Base-by-base conservation (phyloP, 73 alveolate species). In the Tetrahymena thermophila region DNA sequence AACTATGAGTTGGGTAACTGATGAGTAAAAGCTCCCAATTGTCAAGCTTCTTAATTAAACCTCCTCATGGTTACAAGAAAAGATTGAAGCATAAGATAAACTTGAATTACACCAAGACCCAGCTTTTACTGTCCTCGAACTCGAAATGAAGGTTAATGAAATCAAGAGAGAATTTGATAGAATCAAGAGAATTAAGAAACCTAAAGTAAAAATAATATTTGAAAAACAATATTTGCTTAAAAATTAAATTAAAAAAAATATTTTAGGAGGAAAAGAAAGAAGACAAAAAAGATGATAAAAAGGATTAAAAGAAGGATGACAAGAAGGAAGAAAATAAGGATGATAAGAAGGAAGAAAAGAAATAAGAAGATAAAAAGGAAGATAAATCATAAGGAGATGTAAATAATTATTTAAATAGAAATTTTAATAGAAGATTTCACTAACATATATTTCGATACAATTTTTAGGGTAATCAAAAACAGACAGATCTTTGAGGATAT, bases 61-160 rank as follows among this genome's bases (percentile, higher is more conserved):
- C 19, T 43, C 97, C 35, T 58, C 56, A 31, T 95, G 97, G 97
- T 85, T 95, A 21, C 35, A 93, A 57, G 57, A 55, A 4, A 89
- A 89, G 34, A 6, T 95, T 35, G 95, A 85, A 4, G 95, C 85
- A 34, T 89, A 95, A 95, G 95, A 85, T 0, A 34, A 95, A n/a
- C 84, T 25, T n/a, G 97, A 85, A 85, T 55, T 95, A 4, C 35
- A 95, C 84, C n/a, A 95, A 95, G 97, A 95, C 93, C 97, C 97
- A 37, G 94, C 93, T 35, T 95, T 95, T 43, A 85, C 94, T 31
- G 93, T 55, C n/a, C 95, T 85, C 57, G 97, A 95, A 11, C 94
- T 95, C 7, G 94, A 85, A 57, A 85, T 85, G 55, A 85, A 95
- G 95, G 44, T 95, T 10, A 94, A 95, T 19, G 83, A 43, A 43